Evolutionary conservation across 1,284 basidiomycete genomes (phyloP), one percentile per base, ranked within the genome.

Genomic region (Puccinia triticina): DNA sequence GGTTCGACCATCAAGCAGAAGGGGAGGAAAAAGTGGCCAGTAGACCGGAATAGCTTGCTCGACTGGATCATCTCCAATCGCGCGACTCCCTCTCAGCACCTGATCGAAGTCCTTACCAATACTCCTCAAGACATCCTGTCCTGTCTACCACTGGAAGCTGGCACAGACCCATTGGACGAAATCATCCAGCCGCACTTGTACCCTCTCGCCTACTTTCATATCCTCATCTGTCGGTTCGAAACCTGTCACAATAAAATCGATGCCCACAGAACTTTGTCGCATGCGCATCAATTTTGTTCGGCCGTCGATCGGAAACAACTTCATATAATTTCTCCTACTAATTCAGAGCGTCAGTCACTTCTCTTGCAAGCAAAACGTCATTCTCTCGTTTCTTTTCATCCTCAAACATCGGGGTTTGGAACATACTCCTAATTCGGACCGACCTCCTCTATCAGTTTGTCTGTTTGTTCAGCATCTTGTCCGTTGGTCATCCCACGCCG

Each of bases 121-220:
- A 61, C 59, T 1, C 59, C 59, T 29, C 59, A 26, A 32, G 59
- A 61, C 1, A 29, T 61, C 29, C 59, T 61, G 1, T 7, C 59
- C 12, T 34, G 59, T 61, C 32, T 53, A 10, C 26, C 69, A 23
- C 69, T 18, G 4, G 26, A 59, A 43, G 7, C 3, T 14, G 67
- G 32, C 16, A 0, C 16, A 50, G 77, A 79, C 67, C 37, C 67
- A 50, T 48, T 79, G 32, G 77, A 79, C 37, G 48, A 55, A 43
- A 12, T 55, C 26, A 46, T 71, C n/a, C 43, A 79, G 2, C 66
- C 77, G 2, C 21, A 37, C 1, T 7, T 37, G 0, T 40, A 79
- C 59, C 46, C 46, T 18, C 26, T 79, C 18, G 26, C 46, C 5
- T 79, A 71, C 55, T 72, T 71, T 32, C n/a, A 50, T 16, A 79